A percentile compares a stretch with the other conserved stretches of the same genome.
Evolutionary conservation across 805 yeast genomes (phyloP).

Genomic region (Candida ipomoeae): DNA sequence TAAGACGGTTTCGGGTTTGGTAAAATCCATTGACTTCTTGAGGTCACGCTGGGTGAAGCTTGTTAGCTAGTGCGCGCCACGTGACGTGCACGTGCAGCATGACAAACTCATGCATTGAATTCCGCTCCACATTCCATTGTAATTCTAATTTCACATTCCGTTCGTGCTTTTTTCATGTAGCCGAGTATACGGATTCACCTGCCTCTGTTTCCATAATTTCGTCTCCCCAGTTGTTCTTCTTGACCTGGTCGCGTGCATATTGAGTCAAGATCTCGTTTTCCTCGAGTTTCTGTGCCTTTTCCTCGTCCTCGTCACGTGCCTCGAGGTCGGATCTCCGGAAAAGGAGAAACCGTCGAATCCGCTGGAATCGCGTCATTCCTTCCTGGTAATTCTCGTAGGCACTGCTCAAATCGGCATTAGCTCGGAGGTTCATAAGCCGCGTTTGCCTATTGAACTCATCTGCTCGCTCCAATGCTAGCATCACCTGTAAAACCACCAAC

Average conservation of each 20-base stretch:
- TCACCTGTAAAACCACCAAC: slow-evolving; percentile 38
- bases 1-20: slow-evolving; percentile 76
- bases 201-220: slow-evolving; percentile 5
- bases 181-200: no score
- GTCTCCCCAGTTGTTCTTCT: slow-evolving; percentile 16
- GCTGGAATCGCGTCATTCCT: slow-evolving; percentile 24
- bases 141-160: background rate
- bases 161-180: background rate
- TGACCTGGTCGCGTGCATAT: slow-evolving; percentile 26
- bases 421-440: slow-evolving; percentile 23
- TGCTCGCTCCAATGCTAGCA: slow-evolving; percentile 34
- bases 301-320: slow-evolving; percentile 13
- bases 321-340: slow-evolving; percentile 28
- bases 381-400: slow-evolving; percentile 28
- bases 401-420: slow-evolving; percentile 27
- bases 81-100: background rate
- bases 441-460: slow-evolving; percentile 27
- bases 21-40: slow-evolving; percentile 64
- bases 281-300: slow-evolving; percentile 16
- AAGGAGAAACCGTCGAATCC: slow-evolving; percentile 32
- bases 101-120: background rate
- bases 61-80: background rate
- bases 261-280: slow-evolving; percentile 30
- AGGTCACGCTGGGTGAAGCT: background rate
- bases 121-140: no score